Percentiles rank a stretch among this genome's conserved stretches.
Conservation (phyloP, 2,329 filamentous ascomycete genomes). For the Talaromyces verruculosus region DNA sequence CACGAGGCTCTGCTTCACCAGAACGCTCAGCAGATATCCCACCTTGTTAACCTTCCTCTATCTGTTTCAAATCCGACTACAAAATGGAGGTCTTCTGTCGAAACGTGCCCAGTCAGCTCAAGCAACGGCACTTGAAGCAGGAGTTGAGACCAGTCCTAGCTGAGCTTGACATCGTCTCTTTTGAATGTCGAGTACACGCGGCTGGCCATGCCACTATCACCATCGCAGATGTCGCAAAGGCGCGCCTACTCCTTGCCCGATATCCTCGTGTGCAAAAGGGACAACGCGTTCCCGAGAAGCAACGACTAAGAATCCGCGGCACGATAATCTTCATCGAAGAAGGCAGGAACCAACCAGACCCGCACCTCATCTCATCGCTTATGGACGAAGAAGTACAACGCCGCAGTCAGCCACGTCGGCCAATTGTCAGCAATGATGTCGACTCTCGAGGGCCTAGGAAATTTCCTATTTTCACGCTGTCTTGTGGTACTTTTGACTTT, state of each 20-base stretch:
- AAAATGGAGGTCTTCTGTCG: slow-evolving; percentile 33
- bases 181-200: slow-evolving; percentile 26
- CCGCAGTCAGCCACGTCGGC: slow-evolving; percentile 19
- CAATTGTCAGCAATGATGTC: not conserved
- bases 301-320: slow-evolving; percentile 25
- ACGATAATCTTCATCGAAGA: slow-evolving; percentile 24
- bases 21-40: not conserved
- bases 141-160: slow-evolving; percentile 26
- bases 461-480: slow-evolving; percentile 32
- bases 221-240: slow-evolving; percentile 26
- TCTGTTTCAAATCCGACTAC: not conserved
- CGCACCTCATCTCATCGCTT: slow-evolving; percentile 24
- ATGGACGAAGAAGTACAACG: slow-evolving; percentile 25
- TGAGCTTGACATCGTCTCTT: slow-evolving; percentile 25
- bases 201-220: slow-evolving; percentile 28
- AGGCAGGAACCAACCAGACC: slow-evolving; percentile 24
- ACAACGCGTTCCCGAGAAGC: slow-evolving; percentile 15
- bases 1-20: not conserved
- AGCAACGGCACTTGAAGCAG: slow-evolving; percentile 25
- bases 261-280: slow-evolving; percentile 23
- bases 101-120: slow-evolving; percentile 28
- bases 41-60: not conserved
- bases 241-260: slow-evolving; percentile 22
- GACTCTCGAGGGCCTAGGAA: slow-evolving; percentile 18
- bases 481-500: slow-evolving; percentile 54